Evolutionary conservation across 441 rosid genomes (phyloP).

Genomic region (Jatropha multifida): DNA sequence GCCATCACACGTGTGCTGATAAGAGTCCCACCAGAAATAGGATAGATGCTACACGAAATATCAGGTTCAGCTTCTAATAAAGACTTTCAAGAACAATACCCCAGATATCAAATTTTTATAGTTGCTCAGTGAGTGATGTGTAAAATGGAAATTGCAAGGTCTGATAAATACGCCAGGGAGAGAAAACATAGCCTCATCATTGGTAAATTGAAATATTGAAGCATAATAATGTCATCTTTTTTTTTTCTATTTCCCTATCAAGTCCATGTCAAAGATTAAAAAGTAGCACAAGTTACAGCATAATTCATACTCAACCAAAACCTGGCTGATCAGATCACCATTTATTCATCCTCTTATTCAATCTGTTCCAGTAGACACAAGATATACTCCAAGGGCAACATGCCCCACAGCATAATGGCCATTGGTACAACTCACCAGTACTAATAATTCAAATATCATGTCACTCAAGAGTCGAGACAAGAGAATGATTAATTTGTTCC

Average conservation of each 20-base stretch:
- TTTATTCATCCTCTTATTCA: background rate
- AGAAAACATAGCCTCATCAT: background rate
- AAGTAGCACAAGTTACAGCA: background rate
- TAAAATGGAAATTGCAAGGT: background rate
- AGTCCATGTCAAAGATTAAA: background rate
- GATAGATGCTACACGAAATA: conserved; percentile 22
- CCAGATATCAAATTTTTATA: background rate
- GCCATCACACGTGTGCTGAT: conserved; percentile 28
- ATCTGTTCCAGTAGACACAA: background rate
- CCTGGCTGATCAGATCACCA: background rate
- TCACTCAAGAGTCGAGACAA: background rate
- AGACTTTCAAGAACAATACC: background rate
- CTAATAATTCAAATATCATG: background rate
- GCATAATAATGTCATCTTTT: background rate
- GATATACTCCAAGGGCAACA: background rate
- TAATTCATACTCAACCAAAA: background rate
- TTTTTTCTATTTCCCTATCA: too few relatives aligned
- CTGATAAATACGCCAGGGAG: background rate
- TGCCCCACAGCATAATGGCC: background rate
- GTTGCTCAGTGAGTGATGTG: background rate
- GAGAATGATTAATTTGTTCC: background rate
- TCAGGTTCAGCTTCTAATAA: conserved; percentile 16
- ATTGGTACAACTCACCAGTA: background rate
- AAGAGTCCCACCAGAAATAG: conserved; percentile 32
- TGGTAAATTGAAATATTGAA: background rate